Evolutionary conservation across 73 alveolate genomes (phyloP), one percentile per base, ranked within the genome.

Genomic region (Durusdinium trenchii): DNA sequence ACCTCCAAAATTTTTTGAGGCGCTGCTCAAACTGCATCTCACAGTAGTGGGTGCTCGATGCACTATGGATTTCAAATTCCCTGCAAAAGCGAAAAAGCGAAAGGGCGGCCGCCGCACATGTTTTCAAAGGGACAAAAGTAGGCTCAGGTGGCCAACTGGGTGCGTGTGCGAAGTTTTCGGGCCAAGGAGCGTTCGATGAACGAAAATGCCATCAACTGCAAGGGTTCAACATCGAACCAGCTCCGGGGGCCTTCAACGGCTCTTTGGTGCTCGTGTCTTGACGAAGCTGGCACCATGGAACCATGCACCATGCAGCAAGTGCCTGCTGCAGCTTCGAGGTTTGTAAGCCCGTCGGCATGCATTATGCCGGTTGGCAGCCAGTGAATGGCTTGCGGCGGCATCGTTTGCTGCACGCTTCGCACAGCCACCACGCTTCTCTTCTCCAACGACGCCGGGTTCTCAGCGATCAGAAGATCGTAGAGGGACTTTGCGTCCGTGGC

Each of bases 321-420:
- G 28, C 28, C 48, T 81, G 35, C 36, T 32, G 46, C 48, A 81
- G 69, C 91, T 81, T 48, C 46, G 1, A 83, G 0, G 52, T 83
- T 83, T 0, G 93, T 83, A 18, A 83, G 51, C 32, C 75, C 93
- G 45, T 83, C 93, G 35, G 93, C 93, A 9, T 40, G 42, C 93
- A 83, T 83, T 4, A 83, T 47, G 23, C 50, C 51, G 0, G 93
- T 83, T 12, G 86, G 86, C 30, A 73, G 14, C 86, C 86, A 73
- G 35, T 42, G 48, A 26, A 73, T 9, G 26, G 26, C 47, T 6
- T 36, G 48, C 6, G 86, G 86, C 26, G 26, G 3, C 52, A 73
- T 42, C 7, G 86, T 3, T 42, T 73, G 86, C 52, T 73, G 86
- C 48, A 73, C 86, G 5, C 47, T 20, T 32, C 86, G 48, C 52